Percentiles rank a stretch among this genome's conserved stretches.
These are phyloP conservation scores for Penicillium subrubescens DNA, from an alignment of 495 filamentous ascomycete genomes.

Conservation along the genomic window DNA sequence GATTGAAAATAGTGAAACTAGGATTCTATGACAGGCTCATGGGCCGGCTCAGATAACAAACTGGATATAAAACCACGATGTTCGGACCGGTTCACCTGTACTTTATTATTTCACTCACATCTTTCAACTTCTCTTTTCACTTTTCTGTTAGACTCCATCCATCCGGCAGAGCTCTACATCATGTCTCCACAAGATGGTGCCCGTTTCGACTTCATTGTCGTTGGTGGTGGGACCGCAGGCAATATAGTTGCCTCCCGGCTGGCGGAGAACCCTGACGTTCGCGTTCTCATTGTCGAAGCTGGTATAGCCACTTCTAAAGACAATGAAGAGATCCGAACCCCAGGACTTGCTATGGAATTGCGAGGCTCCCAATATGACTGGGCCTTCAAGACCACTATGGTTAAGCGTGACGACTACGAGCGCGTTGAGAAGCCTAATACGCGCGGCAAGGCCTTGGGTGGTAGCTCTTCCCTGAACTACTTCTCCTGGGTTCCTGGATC, in stretches of 20 bases:
- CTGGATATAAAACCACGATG: no score
- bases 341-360: not conserved
- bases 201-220: slow-evolving; percentile 19
- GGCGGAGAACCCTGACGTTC: slow-evolving; percentile 42
- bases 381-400: slow-evolving; percentile 58
- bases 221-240: slow-evolving; percentile 49
- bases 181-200: not conserved
- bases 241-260: slow-evolving; percentile 51
- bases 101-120: no score
- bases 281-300: slow-evolving; percentile 57
- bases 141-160: no score
- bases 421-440: slow-evolving; percentile 59
- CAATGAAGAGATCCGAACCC: not conserved
- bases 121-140: no score
- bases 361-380: slow-evolving; percentile 45
- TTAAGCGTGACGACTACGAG: slow-evolving; percentile 54
- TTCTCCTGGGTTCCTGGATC: slow-evolving; percentile 53
- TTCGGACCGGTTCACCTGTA: no score
- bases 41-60: no score
- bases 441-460: slow-evolving; percentile 52
- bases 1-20: no score
- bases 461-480: slow-evolving; percentile 46
- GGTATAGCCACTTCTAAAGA: slow-evolving; percentile 25
- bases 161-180: not conserved
- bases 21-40: no score